phyloP scores from a whole-genome alignment of 768 basidiomycete genomes.

The Boletus insuetus region DNA sequence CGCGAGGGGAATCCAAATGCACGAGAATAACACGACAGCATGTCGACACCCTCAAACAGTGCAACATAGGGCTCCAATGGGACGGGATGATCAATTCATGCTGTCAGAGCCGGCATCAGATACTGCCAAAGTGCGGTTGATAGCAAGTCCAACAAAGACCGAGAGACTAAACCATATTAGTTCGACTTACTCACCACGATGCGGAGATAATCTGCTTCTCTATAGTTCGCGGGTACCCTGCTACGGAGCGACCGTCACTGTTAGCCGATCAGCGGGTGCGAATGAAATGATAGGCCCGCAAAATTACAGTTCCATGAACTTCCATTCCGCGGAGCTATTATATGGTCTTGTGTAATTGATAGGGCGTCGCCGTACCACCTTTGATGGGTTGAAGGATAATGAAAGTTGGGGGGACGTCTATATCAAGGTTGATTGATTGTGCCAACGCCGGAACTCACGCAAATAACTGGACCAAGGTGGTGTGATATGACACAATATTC shows the following conservation, averaged over 20 bases:
- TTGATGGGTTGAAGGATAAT: not conserved
- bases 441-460: not conserved
- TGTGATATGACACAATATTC: not conserved
- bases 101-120: not conserved
- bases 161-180: constrained; percentile 13
- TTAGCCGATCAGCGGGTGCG: constrained; percentile 7
- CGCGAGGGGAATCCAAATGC: not conserved
- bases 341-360: constrained; percentile 1
- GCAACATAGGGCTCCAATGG: not conserved
- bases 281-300: constrained; percentile 18
- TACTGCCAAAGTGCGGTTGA: not conserved
- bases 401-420: constrained; percentile 1
- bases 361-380: not conserved
- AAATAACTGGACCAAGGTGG: not conserved
- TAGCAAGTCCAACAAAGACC: not conserved
- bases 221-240: constrained; percentile 15
- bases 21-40: not conserved
- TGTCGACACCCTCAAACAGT: not conserved
- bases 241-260: not conserved
- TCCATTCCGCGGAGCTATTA: constrained; percentile 21
- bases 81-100: not conserved
- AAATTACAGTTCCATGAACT: constrained; percentile 10
- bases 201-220: constrained; percentile 22
- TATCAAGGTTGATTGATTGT: constrained; percentile 11
- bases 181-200: not conserved